Base-by-base conservation (phyloP, 2,329 filamentous ascomycete genomes). In the Paraconiothyrium sp. region DNA sequence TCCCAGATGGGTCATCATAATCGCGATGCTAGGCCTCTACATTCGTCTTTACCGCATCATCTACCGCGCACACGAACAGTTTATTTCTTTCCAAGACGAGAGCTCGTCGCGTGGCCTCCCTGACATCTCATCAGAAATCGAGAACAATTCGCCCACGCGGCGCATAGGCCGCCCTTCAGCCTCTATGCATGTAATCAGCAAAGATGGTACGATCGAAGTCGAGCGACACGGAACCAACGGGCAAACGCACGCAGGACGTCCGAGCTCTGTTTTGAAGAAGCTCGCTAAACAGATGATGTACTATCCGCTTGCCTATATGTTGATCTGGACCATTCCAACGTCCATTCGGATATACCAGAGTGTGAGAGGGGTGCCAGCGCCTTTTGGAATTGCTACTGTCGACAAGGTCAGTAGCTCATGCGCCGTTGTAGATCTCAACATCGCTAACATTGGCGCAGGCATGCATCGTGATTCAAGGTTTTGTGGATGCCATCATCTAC, bases 321-420 rank as follows among this genome's bases (percentile, higher is more conserved):
- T 80, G 3, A 75, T 82, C 34, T 82, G 80, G 80, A 75, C 75
- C 0, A 74, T 81, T 39, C 80, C 80, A 0, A 82, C 80, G 0
- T 60, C 68, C 0, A 77, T 82, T 52, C 71, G 80, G 13, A 78
- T 82, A 22, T 82, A 81, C 51, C 80, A 82, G 56, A 69, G 74
- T 13, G 69, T 72, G 20, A 77, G 65, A 1, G 70, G 73, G 1
- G 70, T 70, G 41, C 58, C 76, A 3, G 78, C 78, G 13, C 76
- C 80, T 0, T 79, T 81, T 61, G 66, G 71, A 8, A 63, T 80
- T 13, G 76, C 75, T 16, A 78, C 77, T 14, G 64, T 78, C 2
- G 79, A 80, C 65, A 79, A 79, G 63, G 74, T 72, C 62, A 64
- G 62, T 41, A 3, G n/a, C 52, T 16, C 11, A 8, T 41, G 27